A percentile compares a stretch with the other conserved stretches of the same genome.
phyloP scores from a whole-genome alignment of 108 stramenopile genomes.

The Craspedostauros australis region DNA sequence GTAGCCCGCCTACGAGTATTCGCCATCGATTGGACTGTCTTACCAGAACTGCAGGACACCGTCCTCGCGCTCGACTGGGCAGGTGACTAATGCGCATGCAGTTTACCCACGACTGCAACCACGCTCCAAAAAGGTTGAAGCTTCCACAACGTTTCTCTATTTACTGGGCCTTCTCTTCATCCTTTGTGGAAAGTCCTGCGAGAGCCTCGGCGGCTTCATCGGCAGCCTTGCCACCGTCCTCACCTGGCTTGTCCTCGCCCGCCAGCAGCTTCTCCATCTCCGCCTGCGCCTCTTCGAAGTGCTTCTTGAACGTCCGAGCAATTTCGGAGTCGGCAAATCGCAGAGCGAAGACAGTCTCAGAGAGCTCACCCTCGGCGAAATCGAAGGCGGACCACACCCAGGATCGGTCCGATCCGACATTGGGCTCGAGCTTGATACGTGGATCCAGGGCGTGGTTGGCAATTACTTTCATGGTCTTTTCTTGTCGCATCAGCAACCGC shows the following conservation, averaged over 20 bases:
- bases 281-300: conserved; percentile 77
- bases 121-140: too few relatives aligned
- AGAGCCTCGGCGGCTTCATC: conserved; percentile 86
- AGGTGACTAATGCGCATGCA: too few relatives aligned
- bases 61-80: too few relatives aligned
- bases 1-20: too few relatives aligned
- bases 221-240: conserved; percentile 62
- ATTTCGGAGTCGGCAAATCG: conserved; percentile 90
- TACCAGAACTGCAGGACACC: too few relatives aligned
- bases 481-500: conserved; percentile 97
- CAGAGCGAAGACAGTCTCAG: conserved; percentile 94
- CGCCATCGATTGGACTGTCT: too few relatives aligned
- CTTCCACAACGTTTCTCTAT: background rate
- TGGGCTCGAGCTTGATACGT: conserved; percentile 91
- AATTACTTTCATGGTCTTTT: conserved; percentile 99
- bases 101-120: too few relatives aligned
- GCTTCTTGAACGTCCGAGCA: conserved; percentile 90
- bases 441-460: conserved; percentile 96
- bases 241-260: conserved; percentile 73
- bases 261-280: conserved; percentile 82
- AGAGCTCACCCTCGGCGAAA: conserved; percentile 91
- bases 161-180: conserved; percentile 32
- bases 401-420: conserved; percentile 89
- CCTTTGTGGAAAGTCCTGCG: conserved; percentile 62
- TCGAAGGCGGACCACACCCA: conserved; percentile 99